These are phyloP conservation scores for Syncephalastrum racemosum DNA, from an alignment of 371 early-diverging fungal genomes.

Conservation along the genomic window DNA sequence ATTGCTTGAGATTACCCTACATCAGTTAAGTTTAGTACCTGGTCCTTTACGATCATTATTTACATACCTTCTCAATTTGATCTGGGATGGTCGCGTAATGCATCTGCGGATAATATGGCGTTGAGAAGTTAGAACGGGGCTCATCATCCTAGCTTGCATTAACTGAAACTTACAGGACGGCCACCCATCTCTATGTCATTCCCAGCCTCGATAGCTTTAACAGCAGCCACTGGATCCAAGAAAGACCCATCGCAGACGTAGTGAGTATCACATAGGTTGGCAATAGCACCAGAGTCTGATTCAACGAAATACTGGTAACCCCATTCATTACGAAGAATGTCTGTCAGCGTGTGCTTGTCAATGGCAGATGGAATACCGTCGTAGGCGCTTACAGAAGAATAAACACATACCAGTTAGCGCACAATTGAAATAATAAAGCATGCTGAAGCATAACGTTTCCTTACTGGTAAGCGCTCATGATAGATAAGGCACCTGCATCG, in stretches of 20 bases:
- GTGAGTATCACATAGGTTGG: slow-evolving; percentile 14
- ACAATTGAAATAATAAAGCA: neutral
- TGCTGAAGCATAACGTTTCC: neutral
- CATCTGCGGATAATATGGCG: slow-evolving; percentile 7
- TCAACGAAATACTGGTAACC: slow-evolving; percentile 25
- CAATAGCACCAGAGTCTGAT: slow-evolving; percentile 25
- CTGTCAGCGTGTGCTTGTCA: slow-evolving; percentile 26
- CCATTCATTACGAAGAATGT: slow-evolving; percentile 38
- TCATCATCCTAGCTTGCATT: neutral
- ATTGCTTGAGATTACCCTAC: slow-evolving; percentile 40
- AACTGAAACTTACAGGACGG: slow-evolving; percentile 11
- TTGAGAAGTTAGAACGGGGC: neutral
- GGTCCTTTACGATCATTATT: neutral
- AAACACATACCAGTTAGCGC: neutral
- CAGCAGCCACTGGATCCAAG: slow-evolving; percentile 15
- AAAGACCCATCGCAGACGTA: slow-evolving; percentile 12
- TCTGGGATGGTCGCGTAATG: slow-evolving; percentile 16
- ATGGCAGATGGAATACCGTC: slow-evolving; percentile 21
- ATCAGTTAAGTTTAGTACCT: neutral
- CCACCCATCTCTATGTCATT: slow-evolving; percentile 29
- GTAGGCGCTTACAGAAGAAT: slow-evolving; percentile 11
- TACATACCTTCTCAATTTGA: slow-evolving; percentile 15
- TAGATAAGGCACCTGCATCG: slow-evolving; percentile 21
- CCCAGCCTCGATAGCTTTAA: slow-evolving; percentile 18
- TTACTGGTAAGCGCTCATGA: slow-evolving; percentile 25